Conservation (phyloP, 2,329 filamentous ascomycete genomes). For the Xylariaceae sp. region DNA sequence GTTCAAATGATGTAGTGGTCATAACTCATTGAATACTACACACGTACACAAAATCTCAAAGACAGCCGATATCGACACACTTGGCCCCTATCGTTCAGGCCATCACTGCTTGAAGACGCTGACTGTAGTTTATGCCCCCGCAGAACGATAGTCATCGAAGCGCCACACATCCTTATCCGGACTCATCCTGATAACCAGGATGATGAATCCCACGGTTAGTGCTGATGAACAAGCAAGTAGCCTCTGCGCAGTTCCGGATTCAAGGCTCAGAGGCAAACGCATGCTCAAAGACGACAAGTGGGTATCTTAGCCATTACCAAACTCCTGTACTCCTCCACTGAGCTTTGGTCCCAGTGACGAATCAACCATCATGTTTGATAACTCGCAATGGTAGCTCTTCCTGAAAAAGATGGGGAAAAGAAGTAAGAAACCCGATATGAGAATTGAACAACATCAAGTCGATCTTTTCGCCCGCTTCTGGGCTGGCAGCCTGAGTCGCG, state of each 20-base stretch:
- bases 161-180: conserved; percentile 7
- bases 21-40: conserved; percentile 11
- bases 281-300: conserved; percentile 36
- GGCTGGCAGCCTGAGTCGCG: conserved; percentile 29
- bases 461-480: conserved; percentile 35
- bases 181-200: conserved; percentile 15
- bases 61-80: background rate
- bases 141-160: conserved; percentile 12
- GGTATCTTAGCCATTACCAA: conserved; percentile 41
- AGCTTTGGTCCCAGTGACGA: conserved; percentile 12
- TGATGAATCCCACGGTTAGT: conserved; percentile 32
- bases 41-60: background rate
- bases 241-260: conserved; percentile 26
- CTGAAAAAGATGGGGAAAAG: conserved; percentile 10
- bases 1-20: conserved; percentile 21
- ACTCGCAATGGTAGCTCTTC: conserved; percentile 5
- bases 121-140: background rate
- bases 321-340: conserved; percentile 35
- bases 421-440: background rate
- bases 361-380: conserved; percentile 11
- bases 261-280: conserved; percentile 33
- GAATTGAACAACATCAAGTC: conserved; percentile 4
- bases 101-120: background rate
- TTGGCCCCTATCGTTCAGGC: background rate
- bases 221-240: conserved; percentile 29